Base-by-base conservation (phyloP, 1,284 basidiomycete species). In the Leccinum huronense region DNA sequence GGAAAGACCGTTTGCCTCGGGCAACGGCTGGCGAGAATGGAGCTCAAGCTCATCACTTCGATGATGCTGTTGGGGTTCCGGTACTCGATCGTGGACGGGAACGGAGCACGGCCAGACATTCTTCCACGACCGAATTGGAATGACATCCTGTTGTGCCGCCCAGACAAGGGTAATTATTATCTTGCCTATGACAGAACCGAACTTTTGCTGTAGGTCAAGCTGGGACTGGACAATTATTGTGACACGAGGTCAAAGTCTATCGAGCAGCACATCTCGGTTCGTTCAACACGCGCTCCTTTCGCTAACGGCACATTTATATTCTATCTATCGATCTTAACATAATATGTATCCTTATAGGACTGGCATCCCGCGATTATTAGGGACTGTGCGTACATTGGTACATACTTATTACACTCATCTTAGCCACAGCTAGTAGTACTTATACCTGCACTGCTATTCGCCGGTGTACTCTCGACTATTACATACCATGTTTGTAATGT, bases 91-190 rank as follows among this genome's bases (percentile, higher is more conserved):
- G 83, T 88, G 7, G 85, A 88, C 71, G 74, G 73, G 34, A 71
- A 70, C 42, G 89, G 86, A 48, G 75, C 78, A 66, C 73, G 71
- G 30, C 79, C 79, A 23, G 74, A 77, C 63, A 74, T 75, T 38
- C 75, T 81, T 5, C 88, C 88, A 34, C 78, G 73, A 48, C 89
- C 89, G 14, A 86, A 91, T 70, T 91, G 89, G 89, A 90, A 91
- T 74, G 89, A 91, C 71, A 83, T 83, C 63, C 79, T 89, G 56
- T 76, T 84, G 60, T 89, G 89, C 72, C 82, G 85, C 53, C 89
- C 89, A 5, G 78, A 82, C 57, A 72, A 78, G 59, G 83, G 81
- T 55, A 77, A 81, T 40, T 86, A 84, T 71, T 82, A 79, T 68
- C 70, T 91, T 62, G 78, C 78, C 56, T 87, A 85, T 68, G 77